phyloP scores from a whole-genome alignment of 169 alveolate genomes.

The Plasmodium gonderi region DNA sequence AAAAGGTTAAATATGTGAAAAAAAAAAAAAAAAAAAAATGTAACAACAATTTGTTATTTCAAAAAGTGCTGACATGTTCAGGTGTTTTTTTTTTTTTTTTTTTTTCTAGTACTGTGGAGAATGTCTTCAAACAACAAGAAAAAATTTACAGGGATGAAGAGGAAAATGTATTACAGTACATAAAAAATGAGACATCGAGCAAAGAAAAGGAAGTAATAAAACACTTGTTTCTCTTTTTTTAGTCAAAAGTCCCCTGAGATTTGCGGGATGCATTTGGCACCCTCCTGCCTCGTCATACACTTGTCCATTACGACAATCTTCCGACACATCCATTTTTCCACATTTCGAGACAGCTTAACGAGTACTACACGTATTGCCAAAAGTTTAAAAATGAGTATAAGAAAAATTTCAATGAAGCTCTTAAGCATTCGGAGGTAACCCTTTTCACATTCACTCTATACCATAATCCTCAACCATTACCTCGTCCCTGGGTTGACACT shows the following conservation, averaged over 20 bases:
- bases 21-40: background rate
- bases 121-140: conserved; percentile 48
- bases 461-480: no score
- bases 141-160: conserved; percentile 41
- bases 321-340: background rate
- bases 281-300: no score
- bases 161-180: background rate
- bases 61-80: background rate
- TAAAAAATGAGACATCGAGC: background rate
- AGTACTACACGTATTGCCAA: conserved; percentile 54
- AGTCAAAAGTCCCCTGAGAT: no score
- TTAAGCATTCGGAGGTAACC: conserved; percentile 53
- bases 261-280: no score
- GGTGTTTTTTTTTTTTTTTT: background rate
- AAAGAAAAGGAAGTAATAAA: conserved; percentile 56
- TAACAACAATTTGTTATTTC: background rate
- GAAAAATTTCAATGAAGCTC: conserved; percentile 23
- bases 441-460: background rate
- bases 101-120: conserved; percentile 8
- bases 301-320: no score
- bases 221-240: no score
- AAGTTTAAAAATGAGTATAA: conserved; percentile 38
- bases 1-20: conserved; percentile 26
- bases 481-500: no score
- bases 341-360: conserved; percentile 12